Evolutionary conservation across 768 basidiomycete species (phyloP), one percentile per base, ranked within the genome.

Genomic region (Trametes meyenii): DNA sequence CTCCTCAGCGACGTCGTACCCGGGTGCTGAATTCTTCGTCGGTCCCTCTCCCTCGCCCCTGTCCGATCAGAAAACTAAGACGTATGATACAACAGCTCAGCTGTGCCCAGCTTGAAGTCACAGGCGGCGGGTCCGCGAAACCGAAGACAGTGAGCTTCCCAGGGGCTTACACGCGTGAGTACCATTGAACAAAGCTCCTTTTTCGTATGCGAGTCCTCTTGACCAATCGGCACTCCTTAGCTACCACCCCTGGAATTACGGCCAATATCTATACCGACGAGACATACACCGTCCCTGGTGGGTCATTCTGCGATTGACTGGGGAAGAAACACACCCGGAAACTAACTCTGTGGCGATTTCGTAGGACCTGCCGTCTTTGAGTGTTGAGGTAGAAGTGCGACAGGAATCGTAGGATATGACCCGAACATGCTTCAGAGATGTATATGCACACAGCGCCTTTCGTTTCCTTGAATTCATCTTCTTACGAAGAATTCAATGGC

Each of bases 1-100:
- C 45, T 80, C 79, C 60, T 77, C 70, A 13, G 81, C 80, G 0
- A 55, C 64, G 5, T 73, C 68, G 4, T 83, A 83, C 65, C 82
- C 81, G 38, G 84, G 84, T 33, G 84, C 84, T 16, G 80, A 85
- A 60, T 76, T 86, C 74, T 86, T 83, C 63, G 83, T 65, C 29
- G 52, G 61, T 39, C 12, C 10, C 24, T 46, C 21, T 36, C 14
- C 3, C 65, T 46, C 17, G 16, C n/a, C 40, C 24, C 14, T 23
- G 5, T 5, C 26, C 13, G 36, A 13, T 1, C 19, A 17, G 8
- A 16, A 36, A 21, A n/a, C 52, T 29, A 5, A 43, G 8, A 17
- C 13, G 13, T 29, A 13, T 5, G 13, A 14, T 26, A 1, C 12
- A 36, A 5, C 48, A 50, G 72, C 72, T 76, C 73, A 75, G 76